Base-by-base conservation (phyloP, 2,329 filamentous ascomycete genomes). In the Scortechinia acanthostroma region DNA sequence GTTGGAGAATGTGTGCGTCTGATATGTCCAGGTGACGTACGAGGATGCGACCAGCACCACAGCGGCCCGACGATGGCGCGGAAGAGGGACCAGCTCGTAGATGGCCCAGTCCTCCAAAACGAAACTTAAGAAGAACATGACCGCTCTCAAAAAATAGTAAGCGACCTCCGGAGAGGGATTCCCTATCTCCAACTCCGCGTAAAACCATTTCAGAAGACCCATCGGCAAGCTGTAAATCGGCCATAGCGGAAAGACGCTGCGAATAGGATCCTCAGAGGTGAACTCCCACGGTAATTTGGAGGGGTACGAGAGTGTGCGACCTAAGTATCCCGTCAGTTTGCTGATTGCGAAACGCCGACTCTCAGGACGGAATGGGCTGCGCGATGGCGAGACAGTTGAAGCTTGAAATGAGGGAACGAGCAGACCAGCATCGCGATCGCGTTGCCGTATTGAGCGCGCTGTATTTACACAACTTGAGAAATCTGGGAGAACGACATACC, bases 11-110 rank as follows among this genome's bases (percentile, higher is more conserved):
- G 93, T 97, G 65, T 98, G 93, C 16, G 89, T 93, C 66, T 98
- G 93, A 67, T 91, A 95, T 40, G 91, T 96, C 91, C 93, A 98
- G 42, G 93, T 98, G 54, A 96, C 91, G 66, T 97, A 98, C 21
- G 90, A 96, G 21, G 91, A 97, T 42, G 91, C 90, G 49, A 96
- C 86, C 47, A 98, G 74, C 42, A 94, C 72, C 40, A 94, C 78
- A 6, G 90, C 88, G 46, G 85, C 71, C 53, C 79, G 79, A 50
- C 89, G 83, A 56, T 79, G 73, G 48, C 83, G 82, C 50, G 81
- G 81, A 30, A 85, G 86, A 49, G 83, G 80, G 46, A 96, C 83
- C 51, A 97, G 74, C 63, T 98, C 93, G 69, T 95, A 83, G 47
- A 98, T 78, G 10, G 93, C 93, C 91, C 93, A 97, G 69, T 98